phyloP scores from a whole-genome alignment of 257 asterid species.

The Solanum etuberosum region DNA sequence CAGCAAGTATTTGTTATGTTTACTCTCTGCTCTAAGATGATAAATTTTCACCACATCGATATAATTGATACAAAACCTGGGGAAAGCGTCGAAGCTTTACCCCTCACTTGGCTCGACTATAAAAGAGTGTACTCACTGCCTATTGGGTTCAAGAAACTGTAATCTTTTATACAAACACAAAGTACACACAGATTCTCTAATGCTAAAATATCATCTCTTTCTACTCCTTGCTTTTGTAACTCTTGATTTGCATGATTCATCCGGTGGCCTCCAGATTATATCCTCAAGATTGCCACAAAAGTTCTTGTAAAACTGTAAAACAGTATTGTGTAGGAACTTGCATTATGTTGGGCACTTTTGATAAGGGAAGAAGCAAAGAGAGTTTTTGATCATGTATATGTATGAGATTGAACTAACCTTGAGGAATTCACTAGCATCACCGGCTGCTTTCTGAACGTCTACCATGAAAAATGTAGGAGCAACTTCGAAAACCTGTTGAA shows the following conservation, averaged over 20 bases:
- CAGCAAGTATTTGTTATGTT: background rate
- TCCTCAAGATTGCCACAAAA: constrained; percentile 85
- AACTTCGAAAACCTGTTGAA: constrained; percentile 64
- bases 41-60: background rate
- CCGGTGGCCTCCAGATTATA: constrained; percentile 73
- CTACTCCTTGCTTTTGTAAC: constrained; percentile 38
- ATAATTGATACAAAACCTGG: background rate
- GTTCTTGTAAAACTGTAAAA: constrained; percentile 75
- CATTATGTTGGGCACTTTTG: background rate
- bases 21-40: background rate
- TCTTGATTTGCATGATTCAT: constrained; percentile 51
- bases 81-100: background rate
- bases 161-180: background rate
- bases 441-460: constrained; percentile 87
- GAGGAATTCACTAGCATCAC: constrained; percentile 67
- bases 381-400: background rate
- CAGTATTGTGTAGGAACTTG: background rate
- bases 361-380: background rate
- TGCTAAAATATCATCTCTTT: constrained; percentile 22
- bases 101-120: background rate
- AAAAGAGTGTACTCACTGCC: background rate
- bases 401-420: constrained; percentile 15
- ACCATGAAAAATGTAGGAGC: constrained; percentile 93
- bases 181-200: background rate
- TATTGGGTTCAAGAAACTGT: background rate